Base-by-base conservation (phyloP, 1,284 basidiomycete species). In the Marasmius fiardii region DNA sequence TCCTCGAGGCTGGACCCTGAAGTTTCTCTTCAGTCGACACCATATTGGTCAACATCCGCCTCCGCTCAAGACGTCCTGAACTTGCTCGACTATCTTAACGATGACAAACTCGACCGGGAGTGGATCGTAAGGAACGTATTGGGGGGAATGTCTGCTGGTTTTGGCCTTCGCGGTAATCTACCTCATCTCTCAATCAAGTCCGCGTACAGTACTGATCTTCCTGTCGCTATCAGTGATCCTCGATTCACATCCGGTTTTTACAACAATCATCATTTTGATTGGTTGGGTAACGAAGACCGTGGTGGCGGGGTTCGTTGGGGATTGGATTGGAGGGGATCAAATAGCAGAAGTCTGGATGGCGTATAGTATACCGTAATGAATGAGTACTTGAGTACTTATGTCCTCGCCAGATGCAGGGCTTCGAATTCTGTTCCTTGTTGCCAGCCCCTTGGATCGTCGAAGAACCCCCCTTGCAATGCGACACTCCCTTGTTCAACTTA, bases 71-170 rank as follows among this genome's bases (percentile, higher is more conserved):
- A 33, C 31, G 47, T 82, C 28, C 56, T 67, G 16, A 57, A 63
- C 18, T 73, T 74, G 6, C 70, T 84, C 50, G 71, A 78, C 55
- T 64, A 85, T 6, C 72, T 87, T 51, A 84, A 88, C 61, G 85
- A 90, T 52, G 83, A 82, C 61, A 79, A 76, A 51, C 74, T 92
- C 3, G 88, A 94, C 69, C 81, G 87, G 14, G 86, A 91, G 63
- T 95, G 93, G 93, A 76, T 92, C 1, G 86, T 94, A 5, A 81
- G 92, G 20, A 90, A 93, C 60, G 75, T 93, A 4, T 74, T 95
- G 0, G 92, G 92, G 18, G 93, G 93, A 0, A 90, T 95, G 86
- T 86, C 90, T 21, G 78, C 78, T 45, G 77, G 78, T 1, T 80
- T 80, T 63, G 78, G 77, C 0, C 60, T 80, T 33, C 71, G 77